Evolutionary conservation across 2,329 filamentous ascomycete species (phyloP), one percentile per base, ranked within the genome.

Genomic region (Fusarium goolgardi): DNA sequence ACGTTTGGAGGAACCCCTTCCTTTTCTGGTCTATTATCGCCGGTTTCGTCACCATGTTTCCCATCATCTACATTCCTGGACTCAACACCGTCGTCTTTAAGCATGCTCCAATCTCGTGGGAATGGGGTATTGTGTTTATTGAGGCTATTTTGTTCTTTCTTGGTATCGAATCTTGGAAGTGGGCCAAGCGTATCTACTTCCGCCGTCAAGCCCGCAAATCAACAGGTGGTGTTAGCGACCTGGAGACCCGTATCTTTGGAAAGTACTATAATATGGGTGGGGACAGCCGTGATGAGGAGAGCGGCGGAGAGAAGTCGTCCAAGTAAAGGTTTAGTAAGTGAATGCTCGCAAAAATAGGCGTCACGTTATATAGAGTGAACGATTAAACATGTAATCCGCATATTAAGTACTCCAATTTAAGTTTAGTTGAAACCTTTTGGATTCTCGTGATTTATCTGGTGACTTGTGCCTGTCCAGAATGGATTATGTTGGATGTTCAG

Each of bases 1-100:
- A 91, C 63, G 83, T 90, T 27, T 91, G 89, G 88, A 81, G 86
- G 59, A 93, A 93, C 80, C 81, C 88, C 73, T 91, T 92, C 77
- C 79, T 90, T n/a, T 90, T 90, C 80, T 89, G 82, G 80, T 82
- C 86, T 31, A 83, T 90, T 34, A 63, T 81, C 2, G 73, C 79
- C 20, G 82, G 82, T 27, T 80, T 81, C 40, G 54, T 84, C 32
- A 81, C 81, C 47, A 81, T 83, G 65, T 84, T 84, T 67, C 82
- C 82, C 1, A 73, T 81, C n/a, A 78, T 84, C 31, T 89, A 88
- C 61, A 87, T 88, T 50, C 86, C 86, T 0, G 84, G 82, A 10
- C 80, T 89, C 55, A 88, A 87, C 75, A 82, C 80, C 1, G 78
- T 80, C 1, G 85, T 88, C 11, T 88, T 88, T 76, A 85, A 86